Conservation (phyloP, 129 eudicot genomes). For the Flaveria robusta region DNA sequence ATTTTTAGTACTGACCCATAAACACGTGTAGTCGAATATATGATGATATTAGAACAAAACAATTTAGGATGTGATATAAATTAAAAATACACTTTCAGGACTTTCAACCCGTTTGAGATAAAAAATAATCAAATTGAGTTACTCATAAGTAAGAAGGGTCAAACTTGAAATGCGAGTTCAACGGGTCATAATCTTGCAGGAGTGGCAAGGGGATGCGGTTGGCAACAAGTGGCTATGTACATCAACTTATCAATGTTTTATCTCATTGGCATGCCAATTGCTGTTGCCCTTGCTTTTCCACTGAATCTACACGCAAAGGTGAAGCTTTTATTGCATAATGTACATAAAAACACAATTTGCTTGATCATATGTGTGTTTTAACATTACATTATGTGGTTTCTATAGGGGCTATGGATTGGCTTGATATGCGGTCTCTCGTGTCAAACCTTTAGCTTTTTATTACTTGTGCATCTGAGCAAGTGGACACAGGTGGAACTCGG, state of each 20-base stretch:
- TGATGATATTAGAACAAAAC: neutral
- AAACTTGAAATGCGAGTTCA: neutral
- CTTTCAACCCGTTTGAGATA: neutral
- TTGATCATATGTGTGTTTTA: neutral
- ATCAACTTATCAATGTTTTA: conserved; percentile 56
- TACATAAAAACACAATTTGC: neutral
- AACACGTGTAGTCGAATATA: neutral
- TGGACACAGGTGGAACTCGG: conserved; percentile 50
- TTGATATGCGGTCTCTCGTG: conserved; percentile 60
- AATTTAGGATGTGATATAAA: neutral
- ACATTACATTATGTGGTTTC: neutral
- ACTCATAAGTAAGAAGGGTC: neutral
- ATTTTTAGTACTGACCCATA: neutral
- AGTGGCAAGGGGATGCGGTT: conserved; percentile 85
- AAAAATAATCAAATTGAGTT: neutral
- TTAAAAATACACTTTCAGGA: neutral
- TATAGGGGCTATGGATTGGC: conserved; percentile 82
- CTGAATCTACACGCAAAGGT: conserved; percentile 67
- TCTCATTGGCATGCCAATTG: conserved; percentile 66
- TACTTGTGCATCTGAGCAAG: conserved; percentile 44
- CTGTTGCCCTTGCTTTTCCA: conserved; percentile 57
- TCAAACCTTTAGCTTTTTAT: conserved; percentile 48
- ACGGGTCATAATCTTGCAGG: conserved; percentile 42
- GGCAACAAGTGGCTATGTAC: conserved; percentile 65
- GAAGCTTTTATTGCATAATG: neutral